Percentiles rank a stretch among this genome's conserved stretches.
Evolutionary conservation across 2,329 filamentous ascomycete species (phyloP).

Genomic region (Verruconis gallopava): DNA sequence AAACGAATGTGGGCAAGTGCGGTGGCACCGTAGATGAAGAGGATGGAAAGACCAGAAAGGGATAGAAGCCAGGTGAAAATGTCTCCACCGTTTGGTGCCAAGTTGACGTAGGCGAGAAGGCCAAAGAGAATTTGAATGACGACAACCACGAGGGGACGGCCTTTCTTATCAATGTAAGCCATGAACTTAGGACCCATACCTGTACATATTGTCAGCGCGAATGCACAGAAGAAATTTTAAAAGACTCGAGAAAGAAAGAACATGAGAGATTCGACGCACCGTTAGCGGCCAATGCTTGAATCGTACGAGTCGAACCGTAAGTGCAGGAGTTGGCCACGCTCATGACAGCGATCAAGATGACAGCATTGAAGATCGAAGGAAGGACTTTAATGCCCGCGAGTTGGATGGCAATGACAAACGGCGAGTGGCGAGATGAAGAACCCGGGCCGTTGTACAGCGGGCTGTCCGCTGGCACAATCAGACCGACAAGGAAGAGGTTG

Average conservation of each 20-base stretch:
- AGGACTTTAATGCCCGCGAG: constrained; percentile 48
- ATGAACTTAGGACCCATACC: constrained; percentile 66
- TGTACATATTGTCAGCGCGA: too few species aligned
- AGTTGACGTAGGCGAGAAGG: constrained; percentile 58
- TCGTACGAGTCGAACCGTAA: constrained; percentile 44
- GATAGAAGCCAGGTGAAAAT: constrained; percentile 73
- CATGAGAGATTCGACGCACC: background rate
- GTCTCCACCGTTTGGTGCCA: constrained; percentile 43
- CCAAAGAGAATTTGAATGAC: constrained; percentile 53
- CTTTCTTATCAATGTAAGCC: constrained; percentile 69
- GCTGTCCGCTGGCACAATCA: constrained; percentile 26
- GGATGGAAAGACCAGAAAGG: constrained; percentile 57
- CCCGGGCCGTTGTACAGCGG: constrained; percentile 21
- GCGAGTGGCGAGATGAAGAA: constrained; percentile 35
- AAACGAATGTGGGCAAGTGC: constrained; percentile 86
- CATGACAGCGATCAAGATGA: constrained; percentile 49
- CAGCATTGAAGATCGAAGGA: constrained; percentile 53
- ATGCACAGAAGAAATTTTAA: background rate
- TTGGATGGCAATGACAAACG: constrained; percentile 54
- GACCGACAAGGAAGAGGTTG: constrained; percentile 27
- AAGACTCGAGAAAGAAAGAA: background rate
- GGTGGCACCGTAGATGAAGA: constrained; percentile 75
- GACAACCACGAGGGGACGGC: constrained; percentile 67
- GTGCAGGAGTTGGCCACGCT: constrained; percentile 47
- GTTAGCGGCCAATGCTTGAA: constrained; percentile 36